phyloP scores from a whole-genome alignment of 2,329 filamentous ascomycete genomes.

The Akanthomyces dipterigenus region DNA sequence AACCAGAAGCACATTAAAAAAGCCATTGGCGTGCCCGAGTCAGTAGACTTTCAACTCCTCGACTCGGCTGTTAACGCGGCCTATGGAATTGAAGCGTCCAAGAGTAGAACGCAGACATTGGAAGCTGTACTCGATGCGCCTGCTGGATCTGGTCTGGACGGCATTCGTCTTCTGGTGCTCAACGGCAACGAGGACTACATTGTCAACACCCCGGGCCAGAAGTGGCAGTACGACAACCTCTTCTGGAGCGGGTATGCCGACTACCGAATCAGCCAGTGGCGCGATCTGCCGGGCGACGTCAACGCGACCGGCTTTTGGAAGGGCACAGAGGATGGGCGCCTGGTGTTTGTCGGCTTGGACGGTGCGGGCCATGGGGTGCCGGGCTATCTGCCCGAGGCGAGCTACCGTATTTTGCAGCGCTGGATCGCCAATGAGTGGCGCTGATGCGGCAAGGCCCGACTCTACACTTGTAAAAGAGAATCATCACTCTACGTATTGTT shows the following conservation, averaged over 20 bases:
- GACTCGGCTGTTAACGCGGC: neutral
- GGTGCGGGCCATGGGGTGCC: constrained; percentile 35
- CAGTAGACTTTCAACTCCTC: constrained; percentile 3
- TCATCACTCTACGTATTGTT: neutral
- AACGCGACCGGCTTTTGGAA: constrained; percentile 14
- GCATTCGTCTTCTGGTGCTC: constrained; percentile 15
- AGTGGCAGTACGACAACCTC: constrained; percentile 32
- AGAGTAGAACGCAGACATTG: neutral
- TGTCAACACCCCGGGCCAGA: constrained; percentile 18
- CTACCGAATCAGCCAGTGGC: constrained; percentile 27
- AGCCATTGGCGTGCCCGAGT: constrained; percentile 16
- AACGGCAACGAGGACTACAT: constrained; percentile 17
- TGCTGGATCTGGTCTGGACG: neutral
- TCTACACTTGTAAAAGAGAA: neutral
- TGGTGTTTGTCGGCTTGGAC: constrained; percentile 24
- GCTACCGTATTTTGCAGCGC: constrained; percentile 3
- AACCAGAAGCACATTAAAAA: constrained; percentile 14
- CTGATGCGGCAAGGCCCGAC: neutral
- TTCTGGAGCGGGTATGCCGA: constrained; percentile 36
- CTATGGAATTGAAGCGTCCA: neutral
- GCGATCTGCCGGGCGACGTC: neutral
- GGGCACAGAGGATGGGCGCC: constrained; percentile 10
- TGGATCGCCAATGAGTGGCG: neutral
- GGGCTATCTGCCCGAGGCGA: neutral
- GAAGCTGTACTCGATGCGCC: neutral